A percentile compares a stretch with the other conserved stretches of the same genome.
Conservation (phyloP, 768 basidiomycete species). For the Mycena metata region DNA sequence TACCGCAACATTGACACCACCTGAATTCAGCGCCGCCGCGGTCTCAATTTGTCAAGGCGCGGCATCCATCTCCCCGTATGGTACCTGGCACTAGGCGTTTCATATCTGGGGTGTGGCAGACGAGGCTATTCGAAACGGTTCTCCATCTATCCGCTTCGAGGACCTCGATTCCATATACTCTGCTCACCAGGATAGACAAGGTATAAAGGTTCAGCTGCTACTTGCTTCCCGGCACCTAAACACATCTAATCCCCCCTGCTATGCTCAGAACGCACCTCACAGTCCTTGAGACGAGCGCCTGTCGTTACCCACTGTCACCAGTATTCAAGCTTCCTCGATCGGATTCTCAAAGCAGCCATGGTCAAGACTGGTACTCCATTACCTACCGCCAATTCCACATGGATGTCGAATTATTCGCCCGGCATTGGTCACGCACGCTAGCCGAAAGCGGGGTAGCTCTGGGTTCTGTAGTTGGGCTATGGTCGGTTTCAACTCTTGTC, state of each 20-base stretch:
- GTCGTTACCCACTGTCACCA: slow-evolving; percentile 57
- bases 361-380: slow-evolving; percentile 61
- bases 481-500: slow-evolving; percentile 55
- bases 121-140: slow-evolving; percentile 52
- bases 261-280: slow-evolving; percentile 65
- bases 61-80: slow-evolving; percentile 38
- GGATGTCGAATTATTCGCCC: slow-evolving; percentile 70
- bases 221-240: slow-evolving; percentile 37
- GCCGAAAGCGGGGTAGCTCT: slow-evolving; percentile 54
- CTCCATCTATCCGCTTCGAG: slow-evolving; percentile 41
- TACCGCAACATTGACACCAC: slow-evolving; percentile 21
- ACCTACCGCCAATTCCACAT: slow-evolving; percentile 65
- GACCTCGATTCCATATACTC: slow-evolving; percentile 43
- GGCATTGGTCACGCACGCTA: slow-evolving; percentile 65
- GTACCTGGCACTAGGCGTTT: slow-evolving; percentile 44
- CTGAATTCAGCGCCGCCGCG: slow-evolving; percentile 30
- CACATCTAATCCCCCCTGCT: slow-evolving; percentile 33
- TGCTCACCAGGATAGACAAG: slow-evolving; percentile 29
- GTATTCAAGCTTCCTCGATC: slow-evolving; percentile 67
- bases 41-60: slow-evolving; percentile 38
- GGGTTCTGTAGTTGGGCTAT: slow-evolving; percentile 72
- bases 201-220: slow-evolving; percentile 40
- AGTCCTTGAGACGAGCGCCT: slow-evolving; percentile 63
- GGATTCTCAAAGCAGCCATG: slow-evolving; percentile 45
- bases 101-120: slow-evolving; percentile 46